Percentiles rank a stretch among this genome's conserved stretches.
Evolutionary conservation across 805 yeast species (phyloP).

Genomic region (Saccharomycopsis sp.): DNA sequence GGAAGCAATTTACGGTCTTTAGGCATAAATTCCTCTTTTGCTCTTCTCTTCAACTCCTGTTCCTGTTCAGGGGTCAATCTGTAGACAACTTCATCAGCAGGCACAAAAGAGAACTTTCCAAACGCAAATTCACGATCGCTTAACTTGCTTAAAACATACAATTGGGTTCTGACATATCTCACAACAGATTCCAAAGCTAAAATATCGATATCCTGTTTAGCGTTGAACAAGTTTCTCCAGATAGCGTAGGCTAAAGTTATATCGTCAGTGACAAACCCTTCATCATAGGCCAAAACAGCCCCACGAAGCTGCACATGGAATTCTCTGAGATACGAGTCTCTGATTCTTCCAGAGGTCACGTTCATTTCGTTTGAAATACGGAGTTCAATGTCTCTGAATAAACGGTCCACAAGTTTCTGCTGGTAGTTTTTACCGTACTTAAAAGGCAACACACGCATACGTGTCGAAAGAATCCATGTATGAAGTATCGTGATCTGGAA

Average conservation of each 20-base stretch:
- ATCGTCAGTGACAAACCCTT: constrained; percentile 78
- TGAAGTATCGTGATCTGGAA: constrained; percentile 87
- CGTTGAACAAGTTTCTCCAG: constrained; percentile 90
- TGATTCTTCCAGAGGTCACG: constrained; percentile 71
- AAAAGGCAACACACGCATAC: constrained; percentile 96
- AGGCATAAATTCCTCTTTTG: constrained; percentile 47
- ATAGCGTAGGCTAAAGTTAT: constrained; percentile 69
- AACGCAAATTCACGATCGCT: constrained; percentile 90
- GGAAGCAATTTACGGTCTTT: constrained; percentile 47
- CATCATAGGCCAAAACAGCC: constrained; percentile 83
- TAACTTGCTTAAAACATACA: constrained; percentile 79
- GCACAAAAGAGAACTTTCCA: constrained; percentile 79
- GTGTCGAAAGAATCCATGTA: constrained; percentile 86
- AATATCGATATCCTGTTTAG: constrained; percentile 72
- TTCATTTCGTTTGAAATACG: constrained; percentile 83
- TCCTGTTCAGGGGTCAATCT: constrained; percentile 65
- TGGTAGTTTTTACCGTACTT: constrained; percentile 85
- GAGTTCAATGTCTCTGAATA: constrained; percentile 83
- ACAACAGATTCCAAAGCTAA: constrained; percentile 81
- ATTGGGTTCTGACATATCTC: constrained; percentile 84
- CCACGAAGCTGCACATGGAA: constrained; percentile 90
- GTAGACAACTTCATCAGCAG: constrained; percentile 73
- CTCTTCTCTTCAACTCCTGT: constrained; percentile 42
- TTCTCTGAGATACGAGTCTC: constrained; percentile 82
- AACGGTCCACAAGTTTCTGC: constrained; percentile 82